Evolutionary conservation across 768 basidiomycete species (phyloP), one percentile per base, ranked within the genome.

Genomic region (Mycena latifolia): DNA sequence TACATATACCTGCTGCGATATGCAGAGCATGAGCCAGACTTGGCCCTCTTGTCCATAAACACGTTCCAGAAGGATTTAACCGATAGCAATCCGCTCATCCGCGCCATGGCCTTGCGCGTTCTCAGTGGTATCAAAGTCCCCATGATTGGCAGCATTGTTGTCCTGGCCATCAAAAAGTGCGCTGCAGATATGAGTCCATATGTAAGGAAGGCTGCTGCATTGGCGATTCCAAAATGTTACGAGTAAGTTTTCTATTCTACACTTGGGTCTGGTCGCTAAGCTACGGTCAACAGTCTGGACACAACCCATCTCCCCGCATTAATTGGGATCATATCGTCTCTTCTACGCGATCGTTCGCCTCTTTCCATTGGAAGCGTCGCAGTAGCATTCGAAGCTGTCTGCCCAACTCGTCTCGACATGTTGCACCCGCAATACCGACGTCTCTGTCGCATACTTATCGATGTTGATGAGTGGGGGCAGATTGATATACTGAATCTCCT

Each of bases 401-500:
- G 94, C 73, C 94, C 95, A 0, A 90, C 92, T 0, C 86, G 92
- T 48, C 85, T 96, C 15, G 95, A 97, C 73, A 87, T 98, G 15
- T 78, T 99, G 2, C 98, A 99, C 73, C 85, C 86, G 20, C 93
- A 98, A 70, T 99, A 93, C 72, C 85, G 96, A 25, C 88, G 93
- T 28, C 81, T 96, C 31, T 98, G 95, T 74, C 84, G 85, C 46
- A 81, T 92, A n/a, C 80, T 99, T 3, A 85, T 95, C 35, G 96
- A 99, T 72, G 90, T 92, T 5, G 98, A 99, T 72, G 97, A 98
- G 76, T 99, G 98, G 98, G 96, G 95, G 0, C 98, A 98, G 77
- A 87, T 92, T 8, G 87, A 90, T 50, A 77, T 95, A 22, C 82
- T 97, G 65, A 86, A 90, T 47, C 82, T 99, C 17, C 84, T 99